Base-by-base conservation (phyloP, 371 early-diverging fungal species). In the Basidiobolus meristosporus region DNA sequence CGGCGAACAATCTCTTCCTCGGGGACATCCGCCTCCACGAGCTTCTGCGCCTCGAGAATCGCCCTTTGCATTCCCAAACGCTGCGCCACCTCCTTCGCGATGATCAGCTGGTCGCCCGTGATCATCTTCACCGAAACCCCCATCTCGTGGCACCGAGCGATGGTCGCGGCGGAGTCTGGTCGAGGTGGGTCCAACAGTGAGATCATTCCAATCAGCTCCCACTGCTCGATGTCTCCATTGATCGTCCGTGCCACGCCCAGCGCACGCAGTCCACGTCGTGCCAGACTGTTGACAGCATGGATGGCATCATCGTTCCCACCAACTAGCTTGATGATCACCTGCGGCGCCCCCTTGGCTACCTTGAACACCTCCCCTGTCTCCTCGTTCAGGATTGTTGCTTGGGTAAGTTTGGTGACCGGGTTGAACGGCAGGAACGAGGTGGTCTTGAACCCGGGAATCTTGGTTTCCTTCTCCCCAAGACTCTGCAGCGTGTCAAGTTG, bases 271-370 rank as follows among this genome's bases (percentile, higher is more conserved):
- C 85, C 85, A 49, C 90, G 83, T 31, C 70, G 60, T 14, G 91
- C 93, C 41, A 90, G 71, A 42, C 69, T 59, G 39, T 68, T 69
- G 36, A 92, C 87, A 21, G 83, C 84, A 26, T 59, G 55, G 29
- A 72, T 72, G 14, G 83, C 85, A 29, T 76, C 70, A 39, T 68
- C 63, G 59, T 82, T 69, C 22, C 82, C 83, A 39, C 84, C 83
- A 9, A 73, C 78, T 32, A 90, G 70, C 41, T 65, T 59, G 41
- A 84, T 63, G 40, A 90, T 83, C 17, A 87, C 90, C 52, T 89
- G 90, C n/a, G 93, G 93, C 15, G 93, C 91, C 46, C 93, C 93
- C 66, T 92, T 92, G 49, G 88, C 85, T 19, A 80, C 82, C 47
- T 77, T 67, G 63, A 85, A 90, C 18, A 61, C 55, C 40, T 65